Conservation (phyloP, 495 filamentous ascomycete species). For the Penicillium flavigenum region DNA sequence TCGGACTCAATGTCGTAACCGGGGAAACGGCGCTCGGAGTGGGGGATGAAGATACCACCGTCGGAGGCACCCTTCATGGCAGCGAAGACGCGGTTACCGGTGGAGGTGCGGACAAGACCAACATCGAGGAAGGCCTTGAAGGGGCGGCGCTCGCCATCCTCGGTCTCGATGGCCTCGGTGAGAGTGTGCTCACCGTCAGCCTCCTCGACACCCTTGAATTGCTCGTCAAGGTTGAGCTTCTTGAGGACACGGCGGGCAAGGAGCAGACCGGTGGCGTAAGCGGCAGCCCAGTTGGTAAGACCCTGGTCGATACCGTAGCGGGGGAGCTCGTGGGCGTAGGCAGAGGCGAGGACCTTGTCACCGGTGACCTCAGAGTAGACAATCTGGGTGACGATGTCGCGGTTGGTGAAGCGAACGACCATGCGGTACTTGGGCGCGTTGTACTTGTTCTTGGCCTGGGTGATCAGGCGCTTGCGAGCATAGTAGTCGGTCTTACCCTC, state of each 20-base stretch:
- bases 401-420: slow-evolving; percentile 99
- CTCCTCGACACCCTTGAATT: slow-evolving; percentile 93
- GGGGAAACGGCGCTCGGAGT: slow-evolving; percentile 99
- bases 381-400: slow-evolving; percentile 98
- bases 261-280: slow-evolving; percentile 94
- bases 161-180: slow-evolving; percentile 85
- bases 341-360: slow-evolving; percentile 90
- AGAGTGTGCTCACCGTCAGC: slow-evolving; percentile 89
- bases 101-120: slow-evolving; percentile 93
- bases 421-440: slow-evolving; percentile 99
- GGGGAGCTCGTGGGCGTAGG: slow-evolving; percentile 97
- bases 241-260: slow-evolving; percentile 92
- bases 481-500: slow-evolving; percentile 99
- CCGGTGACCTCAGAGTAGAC: slow-evolving; percentile 93
- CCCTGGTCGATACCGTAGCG: slow-evolving; percentile 96
- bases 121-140: slow-evolving; percentile 99
- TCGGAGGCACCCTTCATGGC: slow-evolving; percentile 99
- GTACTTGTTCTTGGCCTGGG: slow-evolving; percentile 99
- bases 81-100: slow-evolving; percentile 96
- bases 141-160: slow-evolving; percentile 82
- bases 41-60: slow-evolving; percentile 93
- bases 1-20: slow-evolving; percentile 95
- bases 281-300: slow-evolving; percentile 99
- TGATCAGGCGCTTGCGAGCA: slow-evolving; percentile 98
- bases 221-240: slow-evolving; percentile 91